Evolutionary conservation across 2,329 filamentous ascomycete genomes (phyloP).

Genomic region (Exophiala oligosperma): DNA sequence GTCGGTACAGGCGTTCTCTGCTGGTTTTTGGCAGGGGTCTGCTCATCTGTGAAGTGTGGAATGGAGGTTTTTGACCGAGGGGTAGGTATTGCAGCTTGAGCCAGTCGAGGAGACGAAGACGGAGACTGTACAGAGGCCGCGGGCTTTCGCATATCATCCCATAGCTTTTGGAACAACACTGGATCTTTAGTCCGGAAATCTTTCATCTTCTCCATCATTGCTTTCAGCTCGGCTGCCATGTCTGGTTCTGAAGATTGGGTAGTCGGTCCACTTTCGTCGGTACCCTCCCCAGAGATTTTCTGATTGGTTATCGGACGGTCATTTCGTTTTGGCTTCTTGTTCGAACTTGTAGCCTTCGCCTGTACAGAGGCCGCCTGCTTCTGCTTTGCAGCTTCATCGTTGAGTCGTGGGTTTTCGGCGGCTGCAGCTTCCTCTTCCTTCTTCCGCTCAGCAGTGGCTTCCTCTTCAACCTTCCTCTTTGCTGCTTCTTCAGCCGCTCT

Average conservation of each 20-base stretch:
- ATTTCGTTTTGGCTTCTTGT: neutral
- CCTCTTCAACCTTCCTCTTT: constrained; percentile 15
- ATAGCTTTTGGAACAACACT: constrained; percentile 54
- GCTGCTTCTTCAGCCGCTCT: constrained; percentile 38
- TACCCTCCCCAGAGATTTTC: neutral
- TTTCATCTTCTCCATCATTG: constrained; percentile 59
- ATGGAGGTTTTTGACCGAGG: neutral
- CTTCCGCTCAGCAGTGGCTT: constrained; percentile 24
- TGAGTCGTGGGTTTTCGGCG: neutral
- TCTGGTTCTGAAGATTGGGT: constrained; percentile 29
- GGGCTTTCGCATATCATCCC: constrained; percentile 54
- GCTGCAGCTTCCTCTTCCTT: constrained; percentile 15
- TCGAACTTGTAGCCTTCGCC: neutral
- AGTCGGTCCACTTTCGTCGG: constrained; percentile 1
- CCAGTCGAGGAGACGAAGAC: constrained; percentile 21
- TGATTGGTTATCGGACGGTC: constrained; percentile 9
- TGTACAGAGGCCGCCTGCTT: neutral
- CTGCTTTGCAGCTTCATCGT: no score
- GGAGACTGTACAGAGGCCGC: neutral
- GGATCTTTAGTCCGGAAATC: constrained; percentile 58
- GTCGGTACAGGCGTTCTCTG: neutral
- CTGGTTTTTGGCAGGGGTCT: no score
- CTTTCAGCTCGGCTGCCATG: constrained; percentile 53
- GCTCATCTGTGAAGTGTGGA: no score
- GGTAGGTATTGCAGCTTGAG: constrained; percentile 7